Evolutionary conservation across 2,329 filamentous ascomycete species (phyloP).

Genomic region (Domatiomyces globalis): DNA sequence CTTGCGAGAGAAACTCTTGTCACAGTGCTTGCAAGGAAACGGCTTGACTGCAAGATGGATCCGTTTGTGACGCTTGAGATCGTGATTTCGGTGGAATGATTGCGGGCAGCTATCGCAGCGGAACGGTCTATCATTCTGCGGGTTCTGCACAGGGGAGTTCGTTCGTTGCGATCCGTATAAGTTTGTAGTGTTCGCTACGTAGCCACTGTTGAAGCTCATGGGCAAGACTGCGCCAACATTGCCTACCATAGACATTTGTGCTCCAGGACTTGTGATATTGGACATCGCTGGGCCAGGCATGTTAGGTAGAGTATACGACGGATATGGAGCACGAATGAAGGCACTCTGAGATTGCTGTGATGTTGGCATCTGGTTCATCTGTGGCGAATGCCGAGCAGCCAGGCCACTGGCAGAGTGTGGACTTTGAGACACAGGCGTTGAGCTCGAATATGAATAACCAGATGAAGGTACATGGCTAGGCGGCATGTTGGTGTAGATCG

Average conservation of each 20-base stretch:
- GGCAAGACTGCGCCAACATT: constrained; percentile 43
- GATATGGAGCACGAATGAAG: constrained; percentile 31
- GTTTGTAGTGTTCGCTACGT: constrained; percentile 39
- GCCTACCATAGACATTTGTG: constrained; percentile 57
- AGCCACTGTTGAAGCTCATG: constrained; percentile 44
- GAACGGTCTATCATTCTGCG: constrained; percentile 70
- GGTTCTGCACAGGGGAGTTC: constrained; percentile 39
- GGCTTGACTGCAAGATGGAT: constrained; percentile 94
- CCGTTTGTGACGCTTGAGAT: constrained; percentile 86
- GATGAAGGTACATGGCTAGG: constrained; percentile 37
- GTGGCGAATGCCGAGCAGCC: constrained; percentile 41
- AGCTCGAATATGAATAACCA: constrained; percentile 35
- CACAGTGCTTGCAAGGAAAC: constrained; percentile 78
- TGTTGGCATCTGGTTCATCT: constrained; percentile 29
- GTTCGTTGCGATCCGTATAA: constrained; percentile 44
- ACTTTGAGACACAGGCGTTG: constrained; percentile 38
- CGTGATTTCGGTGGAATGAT: constrained; percentile 92
- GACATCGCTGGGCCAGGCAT: constrained; percentile 58
- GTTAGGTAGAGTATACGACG: constrained; percentile 45
- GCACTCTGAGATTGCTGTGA: constrained; percentile 17
- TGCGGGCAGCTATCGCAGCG: constrained; percentile 87
- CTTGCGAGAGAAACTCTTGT: constrained; percentile 93
- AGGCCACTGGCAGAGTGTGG: constrained; percentile 29
- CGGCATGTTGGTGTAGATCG: constrained; percentile 34
- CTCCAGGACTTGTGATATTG: constrained; percentile 60